Percentiles rank a stretch among this genome's conserved stretches.
These are phyloP conservation scores for Dictyostelium brefeldianum DNA, from an alignment of 78 protist genomes.

Conservation along the genomic window DNA sequence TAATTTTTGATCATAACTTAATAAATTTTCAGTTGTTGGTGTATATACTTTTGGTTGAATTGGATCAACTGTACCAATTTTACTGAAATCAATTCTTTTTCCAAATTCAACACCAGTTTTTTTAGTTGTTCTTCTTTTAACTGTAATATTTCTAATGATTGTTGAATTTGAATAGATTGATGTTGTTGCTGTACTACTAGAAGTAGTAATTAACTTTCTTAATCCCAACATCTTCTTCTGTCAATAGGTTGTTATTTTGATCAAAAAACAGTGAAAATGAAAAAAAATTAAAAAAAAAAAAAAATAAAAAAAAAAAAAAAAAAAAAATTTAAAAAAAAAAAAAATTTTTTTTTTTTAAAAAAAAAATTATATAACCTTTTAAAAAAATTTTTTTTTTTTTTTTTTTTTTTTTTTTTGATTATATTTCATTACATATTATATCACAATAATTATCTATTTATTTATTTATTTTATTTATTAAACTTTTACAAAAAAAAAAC, in stretches of 20 bases:
- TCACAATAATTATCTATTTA: no score
- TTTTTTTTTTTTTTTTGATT: no score
- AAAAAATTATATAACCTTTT: no score
- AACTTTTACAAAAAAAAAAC: no score
- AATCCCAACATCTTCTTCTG: constrained; percentile 1
- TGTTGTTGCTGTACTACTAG: not conserved
- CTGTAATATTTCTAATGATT: not conserved
- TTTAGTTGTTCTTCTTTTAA: not conserved
- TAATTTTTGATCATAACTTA: constrained; percentile 4
- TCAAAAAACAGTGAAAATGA: not conserved
- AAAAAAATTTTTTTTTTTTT: no score
- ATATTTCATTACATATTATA: no score
- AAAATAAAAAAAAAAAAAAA: not conserved
- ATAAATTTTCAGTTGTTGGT: not conserved
- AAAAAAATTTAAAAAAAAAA: not conserved
- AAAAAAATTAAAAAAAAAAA: not conserved
- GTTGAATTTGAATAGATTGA: not conserved
- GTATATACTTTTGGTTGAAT: constrained; percentile 1
- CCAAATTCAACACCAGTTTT: constrained; percentile 10
- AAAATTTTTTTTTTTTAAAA: no score
- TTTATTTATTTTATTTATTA: no score
- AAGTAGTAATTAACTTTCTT: not conserved
- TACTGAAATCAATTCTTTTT: constrained; percentile 1
- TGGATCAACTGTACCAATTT: constrained; percentile 25
- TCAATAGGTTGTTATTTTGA: not conserved